Conservation (phyloP, 2,329 filamentous ascomycete genomes). For the Arthrobotrys sinensis region DNA sequence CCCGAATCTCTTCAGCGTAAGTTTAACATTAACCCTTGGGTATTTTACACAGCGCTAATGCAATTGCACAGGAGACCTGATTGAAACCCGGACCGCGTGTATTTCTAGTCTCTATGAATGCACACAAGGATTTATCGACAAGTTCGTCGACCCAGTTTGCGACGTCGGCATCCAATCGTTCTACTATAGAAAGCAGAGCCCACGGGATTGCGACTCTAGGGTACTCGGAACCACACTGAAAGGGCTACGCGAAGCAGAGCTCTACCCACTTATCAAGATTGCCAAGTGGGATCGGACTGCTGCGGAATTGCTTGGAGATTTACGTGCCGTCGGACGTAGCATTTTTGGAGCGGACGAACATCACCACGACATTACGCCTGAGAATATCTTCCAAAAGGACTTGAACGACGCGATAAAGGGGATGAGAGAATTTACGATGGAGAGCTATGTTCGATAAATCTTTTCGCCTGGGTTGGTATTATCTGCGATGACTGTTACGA, state of each 20-base stretch:
- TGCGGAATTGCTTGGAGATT: constrained; percentile 41
- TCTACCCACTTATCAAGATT: constrained; percentile 57
- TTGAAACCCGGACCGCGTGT: constrained; percentile 48
- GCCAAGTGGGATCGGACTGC: constrained; percentile 55
- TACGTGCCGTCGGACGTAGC: constrained; percentile 47
- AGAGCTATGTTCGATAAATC: constrained; percentile 40
- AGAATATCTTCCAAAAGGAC: constrained; percentile 50
- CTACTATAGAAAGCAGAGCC: constrained; percentile 60
- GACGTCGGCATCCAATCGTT: constrained; percentile 58
- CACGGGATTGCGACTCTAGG: constrained; percentile 58
- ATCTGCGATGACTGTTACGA: constrained; percentile 29
- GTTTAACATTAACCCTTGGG: background rate
- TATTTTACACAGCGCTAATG: background rate
- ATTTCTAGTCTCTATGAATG: constrained; percentile 53
- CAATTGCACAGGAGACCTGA: constrained; percentile 37
- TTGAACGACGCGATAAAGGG: constrained; percentile 43
- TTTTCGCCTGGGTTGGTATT: background rate
- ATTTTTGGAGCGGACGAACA: constrained; percentile 60
- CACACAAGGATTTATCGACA: constrained; percentile 59
- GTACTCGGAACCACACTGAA: constrained; percentile 58
- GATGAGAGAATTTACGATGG: constrained; percentile 59
- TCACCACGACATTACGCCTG: constrained; percentile 53
- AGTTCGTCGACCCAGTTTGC: constrained; percentile 56
- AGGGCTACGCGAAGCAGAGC: constrained; percentile 53
- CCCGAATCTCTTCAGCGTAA: constrained; percentile 56